These are phyloP conservation scores for Maudiozyma pseudohumilis DNA, from an alignment of 805 yeast species.

Conservation along the genomic window DNA sequence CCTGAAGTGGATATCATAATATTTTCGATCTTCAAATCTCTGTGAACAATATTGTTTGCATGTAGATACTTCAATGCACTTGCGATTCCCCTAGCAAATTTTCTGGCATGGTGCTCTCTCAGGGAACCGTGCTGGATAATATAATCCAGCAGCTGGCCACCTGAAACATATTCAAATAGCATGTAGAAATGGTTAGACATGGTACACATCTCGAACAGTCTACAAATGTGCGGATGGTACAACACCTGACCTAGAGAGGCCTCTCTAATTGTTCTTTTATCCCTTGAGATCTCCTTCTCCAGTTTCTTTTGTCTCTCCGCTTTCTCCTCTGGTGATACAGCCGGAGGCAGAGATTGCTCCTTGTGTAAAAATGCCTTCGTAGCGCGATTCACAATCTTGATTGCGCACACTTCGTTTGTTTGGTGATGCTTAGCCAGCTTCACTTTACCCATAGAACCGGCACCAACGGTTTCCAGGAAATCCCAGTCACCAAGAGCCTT, in stretches of 20 bases:
- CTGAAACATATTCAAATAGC: conserved; percentile 93
- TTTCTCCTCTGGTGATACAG: conserved; percentile 43
- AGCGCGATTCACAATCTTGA: conserved; percentile 88
- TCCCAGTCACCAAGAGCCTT: conserved; percentile 96
- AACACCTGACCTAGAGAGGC: conserved; percentile 87
- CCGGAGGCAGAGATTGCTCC: conserved; percentile 60
- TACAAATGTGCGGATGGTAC: conserved; percentile 86
- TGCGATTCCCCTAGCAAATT: conserved; percentile 89
- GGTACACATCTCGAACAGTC: conserved; percentile 85
- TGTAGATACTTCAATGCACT: conserved; percentile 92
- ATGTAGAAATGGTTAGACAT: conserved; percentile 96
- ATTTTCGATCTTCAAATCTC: conserved; percentile 93
- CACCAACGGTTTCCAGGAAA: conserved; percentile 88
- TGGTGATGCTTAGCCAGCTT: conserved; percentile 81
- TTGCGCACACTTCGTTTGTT: conserved; percentile 80
- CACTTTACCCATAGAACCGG: conserved; percentile 99
- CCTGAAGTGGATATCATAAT: conserved; percentile 90
- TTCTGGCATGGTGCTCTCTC: conserved; percentile 88
- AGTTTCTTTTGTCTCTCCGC: conserved; percentile 56
- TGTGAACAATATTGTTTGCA: conserved; percentile 87
- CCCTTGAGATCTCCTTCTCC: conserved; percentile 80
- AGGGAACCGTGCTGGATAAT: conserved; percentile 93
- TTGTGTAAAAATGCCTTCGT: conserved; percentile 69
- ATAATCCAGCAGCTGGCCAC: conserved; percentile 95
- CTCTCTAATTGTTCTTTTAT: conserved; percentile 85